Evolutionary conservation across 306 rosid species (phyloP).

Genomic region (Cicer chorassanicum): DNA sequence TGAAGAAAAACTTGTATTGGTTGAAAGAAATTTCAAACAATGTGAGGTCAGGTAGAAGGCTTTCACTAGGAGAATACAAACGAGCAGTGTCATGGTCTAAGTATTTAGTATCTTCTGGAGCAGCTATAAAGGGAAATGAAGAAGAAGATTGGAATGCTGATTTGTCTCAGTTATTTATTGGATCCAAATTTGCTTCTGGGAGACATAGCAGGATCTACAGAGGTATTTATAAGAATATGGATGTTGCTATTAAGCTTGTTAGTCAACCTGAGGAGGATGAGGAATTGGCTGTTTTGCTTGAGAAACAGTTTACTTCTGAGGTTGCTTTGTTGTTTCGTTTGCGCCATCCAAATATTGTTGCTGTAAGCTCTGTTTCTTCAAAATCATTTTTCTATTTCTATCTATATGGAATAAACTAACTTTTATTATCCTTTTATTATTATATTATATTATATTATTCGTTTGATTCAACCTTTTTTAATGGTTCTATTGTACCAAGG

Average conservation of each 20-base stretch:
- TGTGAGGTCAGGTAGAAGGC: constrained; percentile 65
- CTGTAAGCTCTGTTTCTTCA: constrained; percentile 63
- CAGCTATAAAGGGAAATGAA: constrained; percentile 84
- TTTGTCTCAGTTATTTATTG: constrained; percentile 83
- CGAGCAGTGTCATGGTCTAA: constrained; percentile 97
- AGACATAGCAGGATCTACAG: constrained; percentile 94
- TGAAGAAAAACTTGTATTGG: constrained; percentile 75
- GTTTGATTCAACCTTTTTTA: background rate
- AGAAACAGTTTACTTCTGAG: constrained; percentile 83
- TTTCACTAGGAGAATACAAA: constrained; percentile 85
- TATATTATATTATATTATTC: background rate
- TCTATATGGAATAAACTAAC: background rate
- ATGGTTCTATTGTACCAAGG: background rate
- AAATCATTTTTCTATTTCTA: background rate
- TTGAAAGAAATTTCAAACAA: constrained; percentile 67
- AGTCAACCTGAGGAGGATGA: constrained; percentile 96
- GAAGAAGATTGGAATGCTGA: constrained; percentile 97
- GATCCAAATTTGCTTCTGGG: constrained; percentile 85
- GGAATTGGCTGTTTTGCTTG: constrained; percentile 71
- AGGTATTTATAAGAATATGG: constrained; percentile 84
- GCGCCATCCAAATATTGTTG: constrained; percentile 89
- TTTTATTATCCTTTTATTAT: background rate
- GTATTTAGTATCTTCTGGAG: constrained; percentile 88
- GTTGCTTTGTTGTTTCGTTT: constrained; percentile 82
- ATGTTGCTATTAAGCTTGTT: constrained; percentile 92